phyloP scores from a whole-genome alignment of 768 basidiomycete genomes.

The Leucogyrophana mollusca region DNA sequence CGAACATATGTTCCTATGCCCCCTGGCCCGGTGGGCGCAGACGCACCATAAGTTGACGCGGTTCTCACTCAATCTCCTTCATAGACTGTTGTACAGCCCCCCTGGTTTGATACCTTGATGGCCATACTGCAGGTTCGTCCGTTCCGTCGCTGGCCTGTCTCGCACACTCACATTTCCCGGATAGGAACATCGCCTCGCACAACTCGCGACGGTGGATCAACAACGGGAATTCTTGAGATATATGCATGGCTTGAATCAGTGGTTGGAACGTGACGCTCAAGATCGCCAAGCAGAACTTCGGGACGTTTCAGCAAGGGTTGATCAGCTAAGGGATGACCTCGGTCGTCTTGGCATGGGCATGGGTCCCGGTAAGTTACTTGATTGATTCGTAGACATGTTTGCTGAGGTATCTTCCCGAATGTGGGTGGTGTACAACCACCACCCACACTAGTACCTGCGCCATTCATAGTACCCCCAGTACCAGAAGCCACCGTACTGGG shows the following conservation, averaged over 20 bases:
- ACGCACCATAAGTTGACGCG: neutral
- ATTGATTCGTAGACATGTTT: neutral
- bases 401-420: neutral
- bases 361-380: conserved; percentile 32
- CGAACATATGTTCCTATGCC: conserved; percentile 46
- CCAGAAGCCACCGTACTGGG: conserved; percentile 13
- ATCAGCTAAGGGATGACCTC: conserved; percentile 42
- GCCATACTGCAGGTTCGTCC: conserved; percentile 60
- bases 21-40: conserved; percentile 49
- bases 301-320: conserved; percentile 62
- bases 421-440: conserved; percentile 7
- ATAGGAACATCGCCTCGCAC: conserved; percentile 75
- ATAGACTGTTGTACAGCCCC: conserved; percentile 61
- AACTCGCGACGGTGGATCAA: conserved; percentile 73
- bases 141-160: neutral
- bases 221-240: conserved; percentile 81
- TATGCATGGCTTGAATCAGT: conserved; percentile 71
- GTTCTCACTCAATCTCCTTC: neutral
- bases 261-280: conserved; percentile 75
- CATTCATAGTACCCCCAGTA: conserved; percentile 21
- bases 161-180: conserved; percentile 7
- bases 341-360: conserved; percentile 45
- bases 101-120: conserved; percentile 70
- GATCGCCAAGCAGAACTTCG: conserved; percentile 76
- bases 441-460: conserved; percentile 2